Evolutionary conservation across 176 grass and related monocot genomes (phyloP).

Genomic region (Phoenix dactylifera): DNA sequence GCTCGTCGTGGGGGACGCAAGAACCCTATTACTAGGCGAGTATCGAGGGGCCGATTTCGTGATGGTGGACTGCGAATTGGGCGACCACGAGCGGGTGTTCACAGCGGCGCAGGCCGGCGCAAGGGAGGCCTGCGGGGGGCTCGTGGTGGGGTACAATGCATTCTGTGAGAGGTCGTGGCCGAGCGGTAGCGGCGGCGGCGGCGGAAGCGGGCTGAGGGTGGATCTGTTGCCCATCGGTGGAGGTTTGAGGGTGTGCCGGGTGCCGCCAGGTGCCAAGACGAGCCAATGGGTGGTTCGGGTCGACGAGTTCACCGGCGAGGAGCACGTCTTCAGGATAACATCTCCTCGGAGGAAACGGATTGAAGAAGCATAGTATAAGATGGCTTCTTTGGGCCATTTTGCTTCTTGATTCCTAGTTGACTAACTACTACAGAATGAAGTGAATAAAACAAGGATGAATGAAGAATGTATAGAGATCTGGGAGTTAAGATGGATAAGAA

Average conservation of each 20-base stretch:
- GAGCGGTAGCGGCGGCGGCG: background rate
- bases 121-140: background rate
- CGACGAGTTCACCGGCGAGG: constrained; percentile 21
- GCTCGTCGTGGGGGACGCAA: constrained; percentile 12
- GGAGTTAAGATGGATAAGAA: no score
- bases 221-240: constrained; percentile 17
- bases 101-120: constrained; percentile 9
- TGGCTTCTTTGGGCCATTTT: no score
- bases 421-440: no score
- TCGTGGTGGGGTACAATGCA: constrained; percentile 7
- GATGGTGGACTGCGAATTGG: constrained; percentile 11
- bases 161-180: background rate
- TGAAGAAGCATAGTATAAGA: background rate
- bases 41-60: constrained; percentile 15
- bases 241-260: constrained; percentile 16
- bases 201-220: background rate
- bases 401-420: no score
- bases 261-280: background rate
- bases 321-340: constrained; percentile 23
- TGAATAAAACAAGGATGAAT: no score
- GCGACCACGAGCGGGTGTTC: constrained; percentile 1
- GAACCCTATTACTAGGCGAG: background rate
- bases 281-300: constrained; percentile 18
- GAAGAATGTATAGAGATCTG: no score
- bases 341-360: constrained; percentile 11